These are phyloP conservation scores for Pythium aquatile DNA, from an alignment of 352 stramenopile species.

Conservation along the genomic window DNA sequence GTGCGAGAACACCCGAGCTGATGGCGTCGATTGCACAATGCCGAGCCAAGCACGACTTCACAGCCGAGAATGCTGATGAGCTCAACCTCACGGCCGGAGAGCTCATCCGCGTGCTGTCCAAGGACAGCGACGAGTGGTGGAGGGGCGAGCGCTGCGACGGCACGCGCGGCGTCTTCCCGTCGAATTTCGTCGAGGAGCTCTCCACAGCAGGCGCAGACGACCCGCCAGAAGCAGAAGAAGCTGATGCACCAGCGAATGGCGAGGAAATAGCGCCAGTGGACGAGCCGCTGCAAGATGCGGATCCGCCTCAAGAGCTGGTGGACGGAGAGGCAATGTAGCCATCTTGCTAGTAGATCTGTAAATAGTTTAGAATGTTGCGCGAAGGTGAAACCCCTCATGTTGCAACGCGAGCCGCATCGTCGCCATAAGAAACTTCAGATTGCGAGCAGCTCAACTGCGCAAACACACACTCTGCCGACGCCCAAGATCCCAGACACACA, in stretches of 20 bases:
- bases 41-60: slow-evolving; percentile 39
- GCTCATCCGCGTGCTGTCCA: slow-evolving; percentile 53
- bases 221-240: neutral
- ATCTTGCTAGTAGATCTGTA: slow-evolving; percentile 22
- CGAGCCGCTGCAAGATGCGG: neutral
- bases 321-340: slow-evolving; percentile 21
- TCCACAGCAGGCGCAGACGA: neutral
- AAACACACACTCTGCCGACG: slow-evolving; percentile 22
- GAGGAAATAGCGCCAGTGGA: neutral
- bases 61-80: slow-evolving; percentile 46
- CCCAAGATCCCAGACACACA: neutral
- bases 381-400: slow-evolving; percentile 13
- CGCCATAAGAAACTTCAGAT: slow-evolving; percentile 15
- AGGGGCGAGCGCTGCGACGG: slow-evolving; percentile 60
- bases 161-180: slow-evolving; percentile 55
- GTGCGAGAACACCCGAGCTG: neutral
- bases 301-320: neutral
- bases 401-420: neutral
- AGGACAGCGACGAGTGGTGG: slow-evolving; percentile 57
- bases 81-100: slow-evolving; percentile 50
- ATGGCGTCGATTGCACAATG: slow-evolving; percentile 19
- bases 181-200: slow-evolving; percentile 40
- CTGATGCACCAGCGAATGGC: neutral
- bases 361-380: slow-evolving; percentile 17
- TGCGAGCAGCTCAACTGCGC: slow-evolving; percentile 23